Evolutionary conservation across 257 asterid species (phyloP), one percentile per base, ranked within the genome.

Genomic region (Euphrasia confusa): DNA sequence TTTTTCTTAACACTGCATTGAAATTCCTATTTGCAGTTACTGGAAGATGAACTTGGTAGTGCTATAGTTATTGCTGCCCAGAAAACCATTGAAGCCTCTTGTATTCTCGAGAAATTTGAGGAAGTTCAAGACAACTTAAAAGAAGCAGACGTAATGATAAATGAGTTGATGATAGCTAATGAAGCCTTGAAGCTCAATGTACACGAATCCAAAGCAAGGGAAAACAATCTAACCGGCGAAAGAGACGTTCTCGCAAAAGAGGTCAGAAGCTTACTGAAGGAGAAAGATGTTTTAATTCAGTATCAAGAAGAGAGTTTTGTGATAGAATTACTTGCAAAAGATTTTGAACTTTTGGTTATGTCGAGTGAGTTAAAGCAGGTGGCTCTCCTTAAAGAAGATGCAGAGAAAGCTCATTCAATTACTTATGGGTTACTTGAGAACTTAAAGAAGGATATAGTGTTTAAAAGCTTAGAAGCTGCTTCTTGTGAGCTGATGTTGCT

Each of bases 101-200:
- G 91, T 65, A 55, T 89, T 73, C 82, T 93, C 69, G 86, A 83
- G 66, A 93, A 93, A 79, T 89, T 89, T 71, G 95, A 78, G 77
- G 99, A 89, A 80, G 84, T 81, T 61, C 99, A 87, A 76, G 91
- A 85, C 60, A 93, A 92, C 37, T 64, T 89, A 81, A 83, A 76
- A 67, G 97, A 89, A 71, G 96, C 99, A 49, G 96, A 87, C 82
- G 78, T 85, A 65, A 89, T 85, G 84, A 80, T 89, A 75, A 93
- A 89, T 71, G 91, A 86, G 71, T 79, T 89, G 76, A 70, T 93
- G 88, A 87, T 87, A 76, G 94, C 95, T 59, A 89, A 89, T 69
- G 90, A 89, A 75, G 71, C 88, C 63, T 70, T 87, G 80, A 93
- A 85, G 79, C 88, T 81, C 64, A 78, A 77, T 63, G 80, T 77